Evolutionary conservation across 768 basidiomycete genomes (phyloP).

Genomic region (Dacryopinax primogenitus): DNA sequence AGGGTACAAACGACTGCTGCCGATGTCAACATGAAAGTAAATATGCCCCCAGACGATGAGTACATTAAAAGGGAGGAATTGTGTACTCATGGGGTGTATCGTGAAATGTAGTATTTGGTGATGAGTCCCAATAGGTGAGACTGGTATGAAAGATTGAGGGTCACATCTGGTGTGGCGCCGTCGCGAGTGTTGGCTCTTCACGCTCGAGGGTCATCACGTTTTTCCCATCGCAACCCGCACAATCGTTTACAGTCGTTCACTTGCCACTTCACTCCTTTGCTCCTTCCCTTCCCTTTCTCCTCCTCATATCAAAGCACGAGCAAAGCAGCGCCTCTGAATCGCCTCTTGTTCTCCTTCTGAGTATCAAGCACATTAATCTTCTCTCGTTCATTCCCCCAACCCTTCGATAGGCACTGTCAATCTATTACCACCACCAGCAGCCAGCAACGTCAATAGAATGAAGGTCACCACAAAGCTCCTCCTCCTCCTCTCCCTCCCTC

Average conservation of each 20-base stretch:
- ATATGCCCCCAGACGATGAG: neutral
- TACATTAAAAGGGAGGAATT: neutral
- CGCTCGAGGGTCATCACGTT: neutral
- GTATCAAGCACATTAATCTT: too few relatives aligned
- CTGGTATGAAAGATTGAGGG: neutral
- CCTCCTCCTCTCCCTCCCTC: conserved; percentile 7
- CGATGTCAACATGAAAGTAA: neutral
- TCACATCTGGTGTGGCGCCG: neutral
- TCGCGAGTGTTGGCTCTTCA: neutral
- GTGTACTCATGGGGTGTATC: neutral
- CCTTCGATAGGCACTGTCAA: too few relatives aligned
- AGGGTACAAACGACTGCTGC: neutral
- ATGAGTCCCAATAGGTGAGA: neutral
- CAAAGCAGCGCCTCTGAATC: too few relatives aligned
- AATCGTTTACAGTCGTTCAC: neutral
- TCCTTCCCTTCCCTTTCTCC: neutral
- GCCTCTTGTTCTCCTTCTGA: too few relatives aligned
- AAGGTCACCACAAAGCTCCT: conserved; percentile 1
- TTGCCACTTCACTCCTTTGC: neutral
- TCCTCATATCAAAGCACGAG: too few relatives aligned
- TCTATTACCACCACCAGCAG: neutral
- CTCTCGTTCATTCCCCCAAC: neutral
- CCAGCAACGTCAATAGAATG: neutral
- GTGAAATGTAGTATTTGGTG: neutral
- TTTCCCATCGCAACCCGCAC: conserved; percentile 9